Evolutionary conservation across 2,329 filamentous ascomycete genomes (phyloP).

Genomic region (Gaeumannomyces sp.): DNA sequence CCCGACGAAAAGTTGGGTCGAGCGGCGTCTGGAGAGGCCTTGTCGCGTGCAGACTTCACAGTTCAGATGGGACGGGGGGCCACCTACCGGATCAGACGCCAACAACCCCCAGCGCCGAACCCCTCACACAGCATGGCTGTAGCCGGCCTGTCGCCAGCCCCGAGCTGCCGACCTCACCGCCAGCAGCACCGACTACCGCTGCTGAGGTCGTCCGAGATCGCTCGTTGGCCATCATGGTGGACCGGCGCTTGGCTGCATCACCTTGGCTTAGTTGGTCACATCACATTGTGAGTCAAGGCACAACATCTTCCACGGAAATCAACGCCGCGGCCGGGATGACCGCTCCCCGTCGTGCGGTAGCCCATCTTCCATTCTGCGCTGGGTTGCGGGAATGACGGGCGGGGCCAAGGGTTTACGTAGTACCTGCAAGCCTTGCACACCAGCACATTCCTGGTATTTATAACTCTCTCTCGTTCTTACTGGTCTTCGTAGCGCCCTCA

Average conservation of each 20-base stretch:
- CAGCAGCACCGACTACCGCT: background rate
- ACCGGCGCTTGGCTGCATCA: background rate
- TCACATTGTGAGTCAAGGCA: background rate
- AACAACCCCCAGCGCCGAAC: background rate
- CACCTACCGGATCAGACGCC: background rate
- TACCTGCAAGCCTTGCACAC: background rate
- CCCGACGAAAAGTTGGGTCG: background rate
- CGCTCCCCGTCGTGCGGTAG: no score
- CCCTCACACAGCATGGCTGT: background rate
- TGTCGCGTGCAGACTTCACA: background rate
- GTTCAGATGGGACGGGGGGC: background rate
- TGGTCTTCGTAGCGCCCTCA: background rate
- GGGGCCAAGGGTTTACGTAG: background rate
- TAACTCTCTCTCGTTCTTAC: background rate
- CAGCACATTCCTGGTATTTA: background rate
- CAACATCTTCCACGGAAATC: background rate
- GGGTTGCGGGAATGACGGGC: background rate
- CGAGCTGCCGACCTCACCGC: background rate
- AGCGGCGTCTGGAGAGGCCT: background rate
- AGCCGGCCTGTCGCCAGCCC: no score
- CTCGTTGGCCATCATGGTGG: background rate
- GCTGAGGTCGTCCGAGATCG: background rate
- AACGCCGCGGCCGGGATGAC: no score
- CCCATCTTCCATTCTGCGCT: no score
- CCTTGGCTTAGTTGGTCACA: background rate